A percentile compares a stretch with the other conserved stretches of the same genome.
Evolutionary conservation across 805 yeast genomes (phyloP).

Genomic region (Zygosaccharomyces pseudorouxii): DNA sequence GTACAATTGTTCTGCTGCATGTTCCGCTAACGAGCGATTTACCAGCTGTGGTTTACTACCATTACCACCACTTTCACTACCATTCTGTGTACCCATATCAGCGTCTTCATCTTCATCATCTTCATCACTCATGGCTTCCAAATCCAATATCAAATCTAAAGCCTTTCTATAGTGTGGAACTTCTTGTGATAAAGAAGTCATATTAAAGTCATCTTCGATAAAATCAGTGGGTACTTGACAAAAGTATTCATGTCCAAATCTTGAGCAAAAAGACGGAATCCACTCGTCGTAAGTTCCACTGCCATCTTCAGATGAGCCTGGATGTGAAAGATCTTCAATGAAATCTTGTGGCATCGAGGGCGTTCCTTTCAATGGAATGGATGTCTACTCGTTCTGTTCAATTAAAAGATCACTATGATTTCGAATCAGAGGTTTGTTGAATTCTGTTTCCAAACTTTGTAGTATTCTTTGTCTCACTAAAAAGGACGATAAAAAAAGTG

Average conservation of each 20-base stretch:
- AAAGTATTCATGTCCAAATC: constrained; percentile 83
- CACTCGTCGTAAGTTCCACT: constrained; percentile 53
- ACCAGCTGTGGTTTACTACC: constrained; percentile 38
- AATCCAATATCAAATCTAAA: constrained; percentile 80
- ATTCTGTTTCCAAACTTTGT: too few species aligned
- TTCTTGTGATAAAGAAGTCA: constrained; percentile 79
- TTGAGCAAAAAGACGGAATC: constrained; percentile 75
- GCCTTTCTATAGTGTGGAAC: constrained; percentile 93
- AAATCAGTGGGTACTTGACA: constrained; percentile 90
- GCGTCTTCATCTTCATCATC: constrained; percentile 27
- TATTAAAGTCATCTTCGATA: constrained; percentile 93
- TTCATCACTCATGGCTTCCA: constrained; percentile 50
- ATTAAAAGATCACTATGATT: not conserved
- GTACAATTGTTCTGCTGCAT: constrained; percentile 85
- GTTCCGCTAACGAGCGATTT: constrained; percentile 65
- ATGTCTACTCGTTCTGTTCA: not conserved
- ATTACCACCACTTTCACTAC: constrained; percentile 15
- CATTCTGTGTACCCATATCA: constrained; percentile 15
- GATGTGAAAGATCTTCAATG: constrained; percentile 22
- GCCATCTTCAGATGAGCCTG: constrained; percentile 24
- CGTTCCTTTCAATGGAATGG: not conserved
- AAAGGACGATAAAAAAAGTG: not conserved
- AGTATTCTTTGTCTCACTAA: not conserved
- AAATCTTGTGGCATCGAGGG: constrained; percentile 23
- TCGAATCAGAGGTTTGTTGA: not conserved